Percentiles rank a stretch among this genome's conserved stretches.
phyloP scores from a whole-genome alignment of 2,329 filamentous ascomycete species.

The Tolypocladium pustulatum region DNA sequence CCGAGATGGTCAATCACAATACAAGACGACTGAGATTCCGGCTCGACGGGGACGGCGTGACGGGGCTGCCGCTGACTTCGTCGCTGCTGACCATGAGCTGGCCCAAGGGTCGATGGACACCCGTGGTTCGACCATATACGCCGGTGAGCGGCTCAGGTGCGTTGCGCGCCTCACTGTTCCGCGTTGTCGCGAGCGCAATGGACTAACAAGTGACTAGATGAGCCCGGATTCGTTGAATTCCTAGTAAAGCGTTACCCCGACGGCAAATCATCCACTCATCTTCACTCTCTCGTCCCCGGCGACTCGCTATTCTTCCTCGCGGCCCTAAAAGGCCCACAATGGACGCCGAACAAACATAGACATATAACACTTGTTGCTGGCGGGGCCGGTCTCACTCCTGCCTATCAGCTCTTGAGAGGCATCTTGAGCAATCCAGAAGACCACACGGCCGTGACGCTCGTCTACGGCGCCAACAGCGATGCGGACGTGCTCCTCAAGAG shows the following conservation, averaged over 20 bases:
- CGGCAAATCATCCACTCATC: slow-evolving; percentile 52
- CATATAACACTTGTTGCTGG: slow-evolving; percentile 58
- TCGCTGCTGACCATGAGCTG: slow-evolving; percentile 51
- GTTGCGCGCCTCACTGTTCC: neutral
- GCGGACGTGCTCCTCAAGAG: slow-evolving; percentile 44
- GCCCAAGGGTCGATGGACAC: slow-evolving; percentile 45
- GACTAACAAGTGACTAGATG: slow-evolving; percentile 37
- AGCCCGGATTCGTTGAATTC: slow-evolving; percentile 50
- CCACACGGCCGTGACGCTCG: slow-evolving; percentile 49
- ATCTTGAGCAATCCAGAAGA: slow-evolving; percentile 53
- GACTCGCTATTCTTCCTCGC: slow-evolving; percentile 48
- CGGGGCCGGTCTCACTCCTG: slow-evolving; percentile 62
- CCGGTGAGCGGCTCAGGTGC: neutral
- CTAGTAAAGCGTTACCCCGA: slow-evolving; percentile 59
- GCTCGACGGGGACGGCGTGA: slow-evolving; percentile 32
- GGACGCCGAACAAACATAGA: slow-evolving; percentile 36
- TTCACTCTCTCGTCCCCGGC: slow-evolving; percentile 56
- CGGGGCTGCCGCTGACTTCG: slow-evolving; percentile 39
- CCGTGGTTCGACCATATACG: slow-evolving; percentile 49
- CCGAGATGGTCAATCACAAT: slow-evolving; percentile 45
- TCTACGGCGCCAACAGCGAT: slow-evolving; percentile 58
- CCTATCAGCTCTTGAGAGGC: slow-evolving; percentile 52
- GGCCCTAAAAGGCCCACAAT: slow-evolving; percentile 42
- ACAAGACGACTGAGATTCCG: slow-evolving; percentile 48
- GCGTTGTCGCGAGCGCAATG: neutral